A percentile compares a stretch with the other conserved stretches of the same genome.
Evolutionary conservation across 768 basidiomycete species (phyloP).

Genomic region (Mycena amicta): DNA sequence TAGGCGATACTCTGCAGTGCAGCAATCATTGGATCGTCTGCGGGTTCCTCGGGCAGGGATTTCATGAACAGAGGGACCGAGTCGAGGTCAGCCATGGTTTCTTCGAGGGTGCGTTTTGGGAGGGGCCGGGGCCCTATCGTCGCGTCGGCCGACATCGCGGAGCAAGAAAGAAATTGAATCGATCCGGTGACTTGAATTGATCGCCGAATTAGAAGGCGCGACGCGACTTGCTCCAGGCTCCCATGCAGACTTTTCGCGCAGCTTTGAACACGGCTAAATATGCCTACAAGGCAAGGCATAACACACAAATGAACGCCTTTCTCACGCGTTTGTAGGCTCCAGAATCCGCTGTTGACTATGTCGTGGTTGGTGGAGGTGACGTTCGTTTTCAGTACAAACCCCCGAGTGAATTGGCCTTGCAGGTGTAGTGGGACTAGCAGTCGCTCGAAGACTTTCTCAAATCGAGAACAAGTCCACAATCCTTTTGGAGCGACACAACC

Average conservation of each 20-base stretch:
- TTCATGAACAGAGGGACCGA: conserved; percentile 92
- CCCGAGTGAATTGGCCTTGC: neutral
- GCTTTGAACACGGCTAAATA: conserved; percentile 15
- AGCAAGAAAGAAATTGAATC: neutral
- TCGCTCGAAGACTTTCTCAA: conserved; percentile 73
- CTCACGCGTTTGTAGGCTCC: conserved; percentile 48
- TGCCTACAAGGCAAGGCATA: conserved; percentile 14
- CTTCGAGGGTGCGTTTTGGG: conserved; percentile 35
- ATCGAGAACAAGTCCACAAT: conserved; percentile 71
- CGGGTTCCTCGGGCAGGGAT: conserved; percentile 70
- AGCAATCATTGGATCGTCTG: conserved; percentile 67
- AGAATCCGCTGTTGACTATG: conserved; percentile 74
- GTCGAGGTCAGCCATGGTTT: conserved; percentile 53
- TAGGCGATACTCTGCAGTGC: conserved; percentile 85
- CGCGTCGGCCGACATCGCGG: conserved; percentile 7
- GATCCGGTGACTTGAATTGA: neutral
- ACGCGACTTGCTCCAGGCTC: neutral
- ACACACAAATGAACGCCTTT: neutral
- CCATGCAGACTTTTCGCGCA: conserved; percentile 9
- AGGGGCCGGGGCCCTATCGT: conserved; percentile 39
- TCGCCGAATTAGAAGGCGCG: no score
- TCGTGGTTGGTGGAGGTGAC: conserved; percentile 87
- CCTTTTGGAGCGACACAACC: conserved; percentile 76
- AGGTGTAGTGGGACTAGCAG: conserved; percentile 86
- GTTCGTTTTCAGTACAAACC: neutral